Percentiles rank a stretch among this genome's conserved stretches.
Evolutionary conservation across 441 rosid species (phyloP).

Genomic region (Brassica hybrid): DNA sequence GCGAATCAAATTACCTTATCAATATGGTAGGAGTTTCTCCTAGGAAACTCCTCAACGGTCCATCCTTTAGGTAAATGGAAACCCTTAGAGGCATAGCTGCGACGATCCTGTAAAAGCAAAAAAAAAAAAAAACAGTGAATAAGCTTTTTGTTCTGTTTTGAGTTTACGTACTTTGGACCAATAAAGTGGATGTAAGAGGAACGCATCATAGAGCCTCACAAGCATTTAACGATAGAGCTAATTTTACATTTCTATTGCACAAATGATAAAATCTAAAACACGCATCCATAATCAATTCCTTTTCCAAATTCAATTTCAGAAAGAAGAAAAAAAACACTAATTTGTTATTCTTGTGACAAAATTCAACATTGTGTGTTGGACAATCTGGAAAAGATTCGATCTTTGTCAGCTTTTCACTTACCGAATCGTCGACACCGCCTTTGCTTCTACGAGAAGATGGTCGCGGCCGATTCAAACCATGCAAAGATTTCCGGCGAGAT

Average conservation of each 20-base stretch:
- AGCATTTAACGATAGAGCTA: neutral
- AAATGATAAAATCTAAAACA: neutral
- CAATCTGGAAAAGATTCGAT: no score
- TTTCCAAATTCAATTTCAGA: neutral
- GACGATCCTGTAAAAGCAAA: conserved; percentile 43
- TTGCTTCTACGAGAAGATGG: conserved; percentile 19
- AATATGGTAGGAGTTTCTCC: conserved; percentile 39
- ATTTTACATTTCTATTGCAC: neutral
- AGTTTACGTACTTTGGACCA: neutral
- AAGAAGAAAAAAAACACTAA: neutral
- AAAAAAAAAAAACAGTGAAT: neutral
- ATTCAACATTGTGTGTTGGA: no score
- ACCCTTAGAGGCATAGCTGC: conserved; percentile 34
- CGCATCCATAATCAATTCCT: neutral
- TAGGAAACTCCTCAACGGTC: conserved; percentile 50
- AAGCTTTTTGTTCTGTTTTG: neutral
- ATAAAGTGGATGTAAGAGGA: no score
- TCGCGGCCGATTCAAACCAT: conserved; percentile 50
- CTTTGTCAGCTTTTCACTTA: neutral
- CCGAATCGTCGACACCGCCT: conserved; percentile 39
- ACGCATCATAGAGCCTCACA: conserved; percentile 6
- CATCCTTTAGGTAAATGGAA: conserved; percentile 60
- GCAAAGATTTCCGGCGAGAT: conserved; percentile 36
- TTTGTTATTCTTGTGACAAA: no score
- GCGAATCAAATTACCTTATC: conserved; percentile 47